These are phyloP conservation scores for Nakazawaea molendinolei DNA, from an alignment of 805 yeast genomes.

Conservation along the genomic window DNA sequence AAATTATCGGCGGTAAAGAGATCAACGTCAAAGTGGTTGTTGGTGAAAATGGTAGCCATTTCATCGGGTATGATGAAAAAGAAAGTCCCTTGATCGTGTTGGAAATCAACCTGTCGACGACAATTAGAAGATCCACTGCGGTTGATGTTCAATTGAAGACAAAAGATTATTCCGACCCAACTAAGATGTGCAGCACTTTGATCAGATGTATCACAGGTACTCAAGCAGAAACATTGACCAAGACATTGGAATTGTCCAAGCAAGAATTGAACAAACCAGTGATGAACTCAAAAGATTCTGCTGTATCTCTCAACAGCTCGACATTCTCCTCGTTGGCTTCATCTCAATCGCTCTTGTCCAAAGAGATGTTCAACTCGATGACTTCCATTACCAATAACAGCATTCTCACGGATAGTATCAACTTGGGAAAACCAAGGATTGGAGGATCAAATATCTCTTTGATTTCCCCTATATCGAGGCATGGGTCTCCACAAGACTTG, in stretches of 20 bases:
- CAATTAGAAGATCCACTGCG: slow-evolving; percentile 16
- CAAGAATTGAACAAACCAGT: neutral
- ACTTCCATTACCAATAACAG: slow-evolving; percentile 11
- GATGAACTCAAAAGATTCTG: slow-evolving; percentile 9
- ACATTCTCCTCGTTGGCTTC: slow-evolving; percentile 2
- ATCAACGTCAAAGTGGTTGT: slow-evolving; percentile 4
- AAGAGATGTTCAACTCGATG: slow-evolving; percentile 6
- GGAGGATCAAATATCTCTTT: neutral
- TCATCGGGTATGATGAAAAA: slow-evolving; percentile 7
- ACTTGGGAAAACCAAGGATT: slow-evolving; percentile 10
- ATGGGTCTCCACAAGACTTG: slow-evolving; percentile 3
- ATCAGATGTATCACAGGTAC: slow-evolving; percentile 9
- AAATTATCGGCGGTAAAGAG: slow-evolving; percentile 14
- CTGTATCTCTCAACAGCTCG: slow-evolving; percentile 4
- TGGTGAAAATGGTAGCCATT: slow-evolving; percentile 6
- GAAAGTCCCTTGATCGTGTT: slow-evolving; percentile 14
- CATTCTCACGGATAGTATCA: slow-evolving; percentile 9
- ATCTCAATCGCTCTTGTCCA: slow-evolving; percentile 2
- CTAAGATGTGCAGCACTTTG: slow-evolving; percentile 4
- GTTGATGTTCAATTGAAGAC: slow-evolving; percentile 17
- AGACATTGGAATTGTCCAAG: slow-evolving; percentile 11
- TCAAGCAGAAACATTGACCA: slow-evolving; percentile 9
- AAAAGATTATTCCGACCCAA: slow-evolving; percentile 3
- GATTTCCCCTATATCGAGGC: slow-evolving; percentile 1
- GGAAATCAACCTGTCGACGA: slow-evolving; percentile 13